These are phyloP conservation scores for Candida sp. DNA, from an alignment of 1,139 yeast species.

Conservation along the genomic window DNA sequence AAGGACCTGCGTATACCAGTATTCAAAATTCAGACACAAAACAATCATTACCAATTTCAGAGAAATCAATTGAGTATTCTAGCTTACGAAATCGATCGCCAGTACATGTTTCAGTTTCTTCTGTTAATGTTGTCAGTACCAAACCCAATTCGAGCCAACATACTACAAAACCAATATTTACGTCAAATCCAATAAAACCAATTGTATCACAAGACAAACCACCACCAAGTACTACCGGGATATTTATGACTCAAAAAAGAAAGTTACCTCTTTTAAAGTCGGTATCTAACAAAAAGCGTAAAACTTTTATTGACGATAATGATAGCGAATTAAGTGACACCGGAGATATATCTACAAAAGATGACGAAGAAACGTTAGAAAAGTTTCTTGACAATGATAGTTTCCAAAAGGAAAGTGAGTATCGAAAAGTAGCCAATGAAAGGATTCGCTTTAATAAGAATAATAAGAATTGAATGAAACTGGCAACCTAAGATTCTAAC, in stretches of 20 bases:
- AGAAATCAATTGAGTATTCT: not conserved
- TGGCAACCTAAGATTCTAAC: not conserved
- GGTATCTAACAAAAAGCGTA: constrained; percentile 6
- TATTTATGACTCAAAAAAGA: constrained; percentile 6
- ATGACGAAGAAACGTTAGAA: constrained; percentile 9
- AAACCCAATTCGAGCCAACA: not conserved
- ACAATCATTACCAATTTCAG: not conserved
- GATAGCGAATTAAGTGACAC: constrained; percentile 23
- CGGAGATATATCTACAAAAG: constrained; percentile 15
- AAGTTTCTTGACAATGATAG: constrained; percentile 6
- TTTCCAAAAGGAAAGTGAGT: constrained; percentile 5
- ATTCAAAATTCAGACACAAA: no score
- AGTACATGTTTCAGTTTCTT: no score
- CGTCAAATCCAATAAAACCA: not conserved
- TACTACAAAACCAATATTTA: not conserved
- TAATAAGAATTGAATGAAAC: not conserved
- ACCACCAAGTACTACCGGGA: constrained; percentile 2
- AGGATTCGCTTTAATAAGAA: constrained; percentile 3
- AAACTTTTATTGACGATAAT: constrained; percentile 8
- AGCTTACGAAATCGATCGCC: constrained; percentile 1
- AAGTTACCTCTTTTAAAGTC: not conserved
- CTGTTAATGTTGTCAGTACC: not conserved
- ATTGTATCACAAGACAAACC: not conserved
- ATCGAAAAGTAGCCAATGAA: constrained; percentile 6
- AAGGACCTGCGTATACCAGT: not conserved